Evolutionary conservation across 2,329 filamentous ascomycete species (phyloP).

Genomic region (Hortaea werneckii): DNA sequence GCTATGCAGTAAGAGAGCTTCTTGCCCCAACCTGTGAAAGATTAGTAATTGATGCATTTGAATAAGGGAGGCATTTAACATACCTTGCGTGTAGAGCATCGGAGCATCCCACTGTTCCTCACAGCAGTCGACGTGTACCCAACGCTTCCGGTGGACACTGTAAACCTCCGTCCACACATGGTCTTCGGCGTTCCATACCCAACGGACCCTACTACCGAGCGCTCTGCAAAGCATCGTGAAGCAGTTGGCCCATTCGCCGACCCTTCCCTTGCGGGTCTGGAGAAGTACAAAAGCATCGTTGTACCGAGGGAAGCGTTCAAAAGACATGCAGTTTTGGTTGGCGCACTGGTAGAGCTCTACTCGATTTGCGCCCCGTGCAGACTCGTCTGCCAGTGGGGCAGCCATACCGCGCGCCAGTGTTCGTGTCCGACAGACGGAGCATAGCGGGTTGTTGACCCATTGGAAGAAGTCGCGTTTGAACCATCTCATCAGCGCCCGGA

Average conservation of each 20-base stretch:
- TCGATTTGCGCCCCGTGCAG: conserved; percentile 71
- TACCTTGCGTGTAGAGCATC: conserved; percentile 76
- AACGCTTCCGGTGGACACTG: conserved; percentile 82
- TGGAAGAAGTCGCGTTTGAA: conserved; percentile 92
- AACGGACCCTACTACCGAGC: conserved; percentile 79
- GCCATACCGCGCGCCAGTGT: conserved; percentile 78
- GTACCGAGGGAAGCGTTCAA: conserved; percentile 86
- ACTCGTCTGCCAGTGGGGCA: conserved; percentile 77
- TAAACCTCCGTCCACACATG: conserved; percentile 98
- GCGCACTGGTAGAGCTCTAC: conserved; percentile 90
- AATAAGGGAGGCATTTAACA: conserved; percentile 15
- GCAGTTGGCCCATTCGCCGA: conserved; percentile 96
- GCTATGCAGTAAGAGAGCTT: conserved; percentile 96
- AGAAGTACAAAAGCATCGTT: conserved; percentile 89
- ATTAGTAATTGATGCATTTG: conserved; percentile 4
- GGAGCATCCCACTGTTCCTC: conserved; percentile 95
- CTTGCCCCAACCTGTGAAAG: conserved; percentile 65
- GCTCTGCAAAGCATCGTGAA: conserved; percentile 97
- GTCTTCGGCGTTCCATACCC: conserved; percentile 98
- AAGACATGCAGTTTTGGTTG: conserved; percentile 59
- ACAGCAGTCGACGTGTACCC: conserved; percentile 94
- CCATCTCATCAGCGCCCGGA: conserved; percentile 84
- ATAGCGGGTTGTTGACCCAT: conserved; percentile 93
- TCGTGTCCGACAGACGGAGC: conserved; percentile 68
- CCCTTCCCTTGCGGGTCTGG: conserved; percentile 74